phyloP scores from a whole-genome alignment of 2,329 filamentous ascomycete genomes.

The Botryotinia convoluta region DNA sequence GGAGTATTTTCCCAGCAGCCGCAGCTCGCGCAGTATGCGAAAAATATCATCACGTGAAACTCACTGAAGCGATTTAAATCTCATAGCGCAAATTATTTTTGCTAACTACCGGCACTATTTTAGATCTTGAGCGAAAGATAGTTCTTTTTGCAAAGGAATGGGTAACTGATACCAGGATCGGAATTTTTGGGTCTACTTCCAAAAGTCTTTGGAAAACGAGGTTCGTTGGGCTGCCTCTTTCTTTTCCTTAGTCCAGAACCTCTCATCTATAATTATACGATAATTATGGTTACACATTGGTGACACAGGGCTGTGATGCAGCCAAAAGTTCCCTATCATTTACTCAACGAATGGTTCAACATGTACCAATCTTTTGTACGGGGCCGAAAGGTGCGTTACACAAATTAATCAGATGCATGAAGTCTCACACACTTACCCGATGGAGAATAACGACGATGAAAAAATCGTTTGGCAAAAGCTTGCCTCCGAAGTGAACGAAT shows the following conservation, averaged over 20 bases:
- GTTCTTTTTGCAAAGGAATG: neutral
- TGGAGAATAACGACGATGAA: neutral
- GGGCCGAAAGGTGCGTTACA: neutral
- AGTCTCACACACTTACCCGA: neutral
- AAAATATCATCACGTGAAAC: slow-evolving; percentile 8
- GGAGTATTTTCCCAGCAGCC: slow-evolving; percentile 14
- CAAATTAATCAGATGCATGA: neutral
- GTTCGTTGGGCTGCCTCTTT: neutral
- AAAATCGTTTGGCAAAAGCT: neutral
- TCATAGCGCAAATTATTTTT: neutral
- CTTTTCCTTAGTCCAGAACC: neutral
- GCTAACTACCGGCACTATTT: neutral
- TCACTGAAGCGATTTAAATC: neutral
- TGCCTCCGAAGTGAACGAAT: neutral
- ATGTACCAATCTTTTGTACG: neutral
- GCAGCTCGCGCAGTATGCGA: slow-evolving; percentile 11
- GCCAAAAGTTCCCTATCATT: neutral
- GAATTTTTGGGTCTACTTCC: neutral
- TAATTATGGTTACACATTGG: neutral
- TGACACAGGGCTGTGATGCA: neutral
- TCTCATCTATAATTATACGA: neutral
- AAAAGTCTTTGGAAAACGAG: neutral
- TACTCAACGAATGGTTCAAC: neutral
- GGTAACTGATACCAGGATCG: neutral
- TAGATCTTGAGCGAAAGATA: neutral